Evolutionary conservation across 805 yeast genomes (phyloP), one percentile per base, ranked within the genome.

Genomic region (Candida silvicultrix): DNA sequence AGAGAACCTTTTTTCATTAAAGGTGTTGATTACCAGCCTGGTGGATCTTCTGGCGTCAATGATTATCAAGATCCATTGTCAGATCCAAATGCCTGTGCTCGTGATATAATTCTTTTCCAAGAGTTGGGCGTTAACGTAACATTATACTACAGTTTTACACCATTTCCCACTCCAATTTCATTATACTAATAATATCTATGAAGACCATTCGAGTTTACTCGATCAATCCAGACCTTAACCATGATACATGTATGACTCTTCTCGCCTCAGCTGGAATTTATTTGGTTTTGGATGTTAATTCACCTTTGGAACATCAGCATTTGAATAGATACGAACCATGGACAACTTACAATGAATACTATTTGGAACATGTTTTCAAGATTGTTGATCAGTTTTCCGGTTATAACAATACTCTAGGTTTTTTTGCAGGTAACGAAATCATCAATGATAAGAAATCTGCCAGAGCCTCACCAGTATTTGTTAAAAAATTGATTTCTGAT

Each of bases 21-120:
- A 63, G 98, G 98, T 18, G 85, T 92, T 1, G 98, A 92, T 63
- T 90, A 90, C 60, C 97, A 92, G 59, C 97, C 97, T 0, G 97
- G 97, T 10, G 98, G 97, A 0, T 83, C 96, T 0, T 82, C 96
- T 0, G 90, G 82, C 0, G 81, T 81, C 21, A 69, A 69, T n/a
- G 64, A 57, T 3, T 49, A 57, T 7, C 60, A 55, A 10, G 98
- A 92, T 60, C 96, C 97, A 0, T 70, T 92, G 38, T 83, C 96
- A 2, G 83, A 88, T 56, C 74, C 81, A 4, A 66, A 74, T 12
- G 58, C 65, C 18, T 92, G 98, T 68, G 84, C 90, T 5, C 76
- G 97, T 54, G 98, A 92, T 62, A 79, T 88, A 19, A 69, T 74
- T 15, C 67, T 89, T 23, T 86, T 92, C 62, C 96, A 90, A 66